A percentile compares a stretch with the other conserved stretches of the same genome.
These are phyloP conservation scores for Theileria parva DNA, from an alignment of 169 alveolate genomes.

Conservation along the genomic window DNA sequence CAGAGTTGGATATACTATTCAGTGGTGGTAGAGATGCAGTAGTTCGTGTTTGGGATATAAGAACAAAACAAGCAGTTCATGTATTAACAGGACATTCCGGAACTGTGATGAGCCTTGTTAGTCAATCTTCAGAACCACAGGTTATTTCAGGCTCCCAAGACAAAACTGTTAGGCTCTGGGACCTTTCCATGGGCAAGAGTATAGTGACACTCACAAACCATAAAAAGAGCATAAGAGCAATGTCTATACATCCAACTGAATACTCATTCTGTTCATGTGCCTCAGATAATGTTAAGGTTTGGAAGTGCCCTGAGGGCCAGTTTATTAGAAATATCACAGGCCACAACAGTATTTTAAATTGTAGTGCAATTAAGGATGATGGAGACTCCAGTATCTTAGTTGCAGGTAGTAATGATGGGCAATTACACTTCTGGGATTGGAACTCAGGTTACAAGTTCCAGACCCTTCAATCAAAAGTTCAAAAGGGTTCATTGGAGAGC, in stretches of 20 bases:
- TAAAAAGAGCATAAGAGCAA: conserved; percentile 94
- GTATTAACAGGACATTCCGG: conserved; percentile 93
- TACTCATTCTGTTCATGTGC: conserved; percentile 96
- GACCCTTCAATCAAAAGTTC: conserved; percentile 84
- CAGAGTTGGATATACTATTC: conserved; percentile 92
- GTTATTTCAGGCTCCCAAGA: conserved; percentile 95
- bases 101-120: conserved; percentile 87
- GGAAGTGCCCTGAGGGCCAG: conserved; percentile 87
- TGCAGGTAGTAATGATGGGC: conserved; percentile 96
- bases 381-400: conserved; percentile 88
- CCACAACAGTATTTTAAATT: conserved; percentile 90
- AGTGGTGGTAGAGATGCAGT: conserved; percentile 98
- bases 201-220: conserved; percentile 94
- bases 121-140: conserved; percentile 96
- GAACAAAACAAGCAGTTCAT: conserved; percentile 93
- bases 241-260: conserved; percentile 93
- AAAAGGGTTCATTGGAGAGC: conserved; percentile 96
- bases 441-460: conserved; percentile 93
- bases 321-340: conserved; percentile 83
- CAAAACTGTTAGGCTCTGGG: conserved; percentile 95
- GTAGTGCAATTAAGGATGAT: conserved; percentile 85
- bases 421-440: conserved; percentile 97
- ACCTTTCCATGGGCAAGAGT: conserved; percentile 93
- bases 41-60: conserved; percentile 98
- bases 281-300: conserved; percentile 95